phyloP scores from a whole-genome alignment of 345 rosid genomes.

The Eucalyptus coolabah region DNA sequence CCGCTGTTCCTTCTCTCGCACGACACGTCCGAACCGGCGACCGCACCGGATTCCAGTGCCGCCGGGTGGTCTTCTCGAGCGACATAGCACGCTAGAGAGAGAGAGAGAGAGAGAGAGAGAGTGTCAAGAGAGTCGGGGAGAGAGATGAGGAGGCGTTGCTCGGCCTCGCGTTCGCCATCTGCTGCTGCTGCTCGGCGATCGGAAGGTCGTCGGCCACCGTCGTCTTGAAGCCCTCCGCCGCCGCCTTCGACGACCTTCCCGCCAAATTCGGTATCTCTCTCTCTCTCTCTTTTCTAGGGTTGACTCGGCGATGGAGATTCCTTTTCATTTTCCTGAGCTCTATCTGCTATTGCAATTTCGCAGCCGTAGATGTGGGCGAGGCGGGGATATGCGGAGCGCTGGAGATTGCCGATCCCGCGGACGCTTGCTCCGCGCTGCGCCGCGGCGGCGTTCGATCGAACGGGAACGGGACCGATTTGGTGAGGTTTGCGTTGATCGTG shows the following conservation, averaged over 20 bases:
- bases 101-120: not conserved
- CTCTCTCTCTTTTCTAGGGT: not conserved
- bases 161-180: not conserved
- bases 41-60: not conserved
- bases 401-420: slow-evolving; percentile 37
- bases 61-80: not conserved
- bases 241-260: slow-evolving; percentile 55
- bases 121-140: not conserved
- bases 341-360: not conserved
- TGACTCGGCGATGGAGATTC: not conserved
- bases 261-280: slow-evolving; percentile 51
- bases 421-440: slow-evolving; percentile 40
- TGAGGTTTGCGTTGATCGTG: slow-evolving; percentile 33
- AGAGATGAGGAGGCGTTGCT: not conserved
- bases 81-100: not conserved
- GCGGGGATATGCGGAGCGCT: slow-evolving; percentile 54
- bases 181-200: not conserved
- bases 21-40: not conserved
- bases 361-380: slow-evolving; percentile 24
- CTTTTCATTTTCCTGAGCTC: not conserved
- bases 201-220: slow-evolving; percentile 24
- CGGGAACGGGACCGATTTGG: slow-evolving; percentile 9
- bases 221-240: slow-evolving; percentile 30
- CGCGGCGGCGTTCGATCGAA: slow-evolving; percentile 1
- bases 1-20: not conserved